phyloP scores from a whole-genome alignment of 306 rosid genomes.

The Carpinus fangiana region DNA sequence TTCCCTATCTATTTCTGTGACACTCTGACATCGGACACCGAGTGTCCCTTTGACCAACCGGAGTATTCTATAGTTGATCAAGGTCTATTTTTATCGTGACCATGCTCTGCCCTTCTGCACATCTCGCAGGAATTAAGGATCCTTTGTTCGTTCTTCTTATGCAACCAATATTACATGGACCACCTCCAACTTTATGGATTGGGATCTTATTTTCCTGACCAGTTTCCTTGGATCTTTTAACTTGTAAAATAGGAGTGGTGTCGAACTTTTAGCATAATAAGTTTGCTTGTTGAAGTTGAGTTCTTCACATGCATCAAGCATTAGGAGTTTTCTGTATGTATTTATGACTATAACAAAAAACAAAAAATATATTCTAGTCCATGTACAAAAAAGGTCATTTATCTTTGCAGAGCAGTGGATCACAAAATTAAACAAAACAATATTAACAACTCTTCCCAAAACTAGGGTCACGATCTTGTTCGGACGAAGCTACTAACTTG shows the following conservation, averaged over 20 bases:
- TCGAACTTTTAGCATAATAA: slow-evolving; percentile 51
- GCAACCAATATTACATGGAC: slow-evolving; percentile 30
- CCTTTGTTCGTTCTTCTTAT: slow-evolving; percentile 35
- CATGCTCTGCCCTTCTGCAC: slow-evolving; percentile 27
- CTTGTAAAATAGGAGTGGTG: slow-evolving; percentile 57
- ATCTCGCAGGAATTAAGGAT: slow-evolving; percentile 39
- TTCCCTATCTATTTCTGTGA: slow-evolving; percentile 61
- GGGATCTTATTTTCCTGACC: slow-evolving; percentile 53
- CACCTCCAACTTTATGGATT: slow-evolving; percentile 42
- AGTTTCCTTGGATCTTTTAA: slow-evolving; percentile 46
- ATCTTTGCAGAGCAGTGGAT: too few relatives aligned
- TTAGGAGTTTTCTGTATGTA: slow-evolving; percentile 12
- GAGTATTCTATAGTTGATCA: slow-evolving; percentile 70
- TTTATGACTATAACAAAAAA: background rate
- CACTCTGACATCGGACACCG: slow-evolving; percentile 43
- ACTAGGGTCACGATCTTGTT: too few relatives aligned
- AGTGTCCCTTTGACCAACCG: slow-evolving; percentile 46
- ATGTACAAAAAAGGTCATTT: too few relatives aligned
- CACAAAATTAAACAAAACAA: too few relatives aligned
- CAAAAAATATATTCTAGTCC: too few relatives aligned
- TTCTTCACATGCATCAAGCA: slow-evolving; percentile 11
- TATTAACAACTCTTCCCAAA: too few relatives aligned
- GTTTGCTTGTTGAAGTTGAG: slow-evolving; percentile 32
- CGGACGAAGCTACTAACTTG: too few relatives aligned
- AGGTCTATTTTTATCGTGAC: slow-evolving; percentile 71